phyloP scores from a whole-genome alignment of 169 alveolate genomes.

The Ichthyophthirius multifiliis region DNA sequence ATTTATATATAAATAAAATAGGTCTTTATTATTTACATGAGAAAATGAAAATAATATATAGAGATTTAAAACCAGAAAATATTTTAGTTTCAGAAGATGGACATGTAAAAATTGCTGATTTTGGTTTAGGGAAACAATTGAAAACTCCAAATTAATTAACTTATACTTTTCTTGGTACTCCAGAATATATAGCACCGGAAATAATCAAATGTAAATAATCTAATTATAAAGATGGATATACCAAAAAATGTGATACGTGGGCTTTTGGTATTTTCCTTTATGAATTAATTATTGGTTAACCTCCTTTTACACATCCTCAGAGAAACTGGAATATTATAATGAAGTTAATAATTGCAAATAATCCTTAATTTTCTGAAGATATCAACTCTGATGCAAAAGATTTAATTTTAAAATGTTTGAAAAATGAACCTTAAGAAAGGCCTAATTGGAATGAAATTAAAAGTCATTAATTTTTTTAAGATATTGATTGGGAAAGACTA shows the following conservation, averaged over 20 bases:
- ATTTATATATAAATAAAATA: background rate
- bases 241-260: conserved; percentile 80
- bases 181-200: conserved; percentile 83
- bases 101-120: conserved; percentile 82
- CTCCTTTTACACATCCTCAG: conserved; percentile 51
- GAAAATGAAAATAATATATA: conserved; percentile 54
- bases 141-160: conserved; percentile 55
- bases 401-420: conserved; percentile 15
- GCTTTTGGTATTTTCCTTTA: conserved; percentile 68
- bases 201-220: conserved; percentile 42
- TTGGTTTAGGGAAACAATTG: conserved; percentile 80
- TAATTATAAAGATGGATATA: conserved; percentile 55
- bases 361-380: background rate
- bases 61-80: conserved; percentile 80
- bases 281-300: conserved; percentile 71
- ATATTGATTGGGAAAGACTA: conserved; percentile 16
- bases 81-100: conserved; percentile 70
- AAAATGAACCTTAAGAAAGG: conserved; percentile 24
- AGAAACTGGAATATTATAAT: background rate
- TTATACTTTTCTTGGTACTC: conserved; percentile 72
- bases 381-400: background rate
- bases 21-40: conserved; percentile 24
- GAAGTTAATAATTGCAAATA: background rate
- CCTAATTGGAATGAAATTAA: conserved; percentile 11
- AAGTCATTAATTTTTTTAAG: conserved; percentile 18